Conservation (phyloP, 495 filamentous ascomycete genomes). For the Aspergillus homomorphus region DNA sequence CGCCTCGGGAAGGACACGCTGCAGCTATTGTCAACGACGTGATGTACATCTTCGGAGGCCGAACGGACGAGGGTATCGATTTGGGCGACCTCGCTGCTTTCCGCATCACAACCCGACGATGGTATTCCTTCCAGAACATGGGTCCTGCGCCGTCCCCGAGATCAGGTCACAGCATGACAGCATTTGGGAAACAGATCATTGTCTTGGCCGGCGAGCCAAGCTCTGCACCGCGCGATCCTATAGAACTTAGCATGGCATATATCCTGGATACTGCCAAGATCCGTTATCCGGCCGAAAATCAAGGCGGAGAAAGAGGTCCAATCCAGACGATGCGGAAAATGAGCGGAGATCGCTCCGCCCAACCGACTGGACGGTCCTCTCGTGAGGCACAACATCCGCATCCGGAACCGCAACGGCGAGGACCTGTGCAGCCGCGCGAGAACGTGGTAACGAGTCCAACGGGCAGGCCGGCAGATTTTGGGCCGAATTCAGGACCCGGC, state of each 20-base stretch:
- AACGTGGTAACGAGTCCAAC: slow-evolving; percentile 44
- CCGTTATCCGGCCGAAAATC: slow-evolving; percentile 78
- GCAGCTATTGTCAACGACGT: slow-evolving; percentile 90
- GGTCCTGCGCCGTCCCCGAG: slow-evolving; percentile 89
- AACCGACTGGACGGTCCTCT: slow-evolving; percentile 44
- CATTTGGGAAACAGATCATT: slow-evolving; percentile 85
- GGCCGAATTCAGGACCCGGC: slow-evolving; percentile 39
- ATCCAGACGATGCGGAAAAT: slow-evolving; percentile 34
- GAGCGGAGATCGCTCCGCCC: slow-evolving; percentile 37
- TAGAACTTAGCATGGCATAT: slow-evolving; percentile 86
- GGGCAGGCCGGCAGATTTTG: slow-evolving; percentile 31
- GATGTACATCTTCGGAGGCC: slow-evolving; percentile 99
- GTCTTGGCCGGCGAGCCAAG: slow-evolving; percentile 94
- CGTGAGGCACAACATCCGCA: slow-evolving; percentile 62
- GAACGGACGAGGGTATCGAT: slow-evolving; percentile 86
- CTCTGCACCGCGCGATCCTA: slow-evolving; percentile 71
- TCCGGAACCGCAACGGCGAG: slow-evolving; percentile 53
- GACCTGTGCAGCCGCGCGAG: slow-evolving; percentile 49
- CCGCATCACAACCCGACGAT: slow-evolving; percentile 82
- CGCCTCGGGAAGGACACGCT: slow-evolving; percentile 90
- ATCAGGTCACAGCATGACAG: slow-evolving; percentile 97
- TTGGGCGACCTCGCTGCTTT: slow-evolving; percentile 95
- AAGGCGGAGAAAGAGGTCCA: slow-evolving; percentile 40
- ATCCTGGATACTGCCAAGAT: slow-evolving; percentile 94
- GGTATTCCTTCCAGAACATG: slow-evolving; percentile 99